Percentiles rank a stretch among this genome's conserved stretches.
These are phyloP conservation scores for Protomyces inouyei DNA, from an alignment of 1,139 yeast species.

Conservation along the genomic window DNA sequence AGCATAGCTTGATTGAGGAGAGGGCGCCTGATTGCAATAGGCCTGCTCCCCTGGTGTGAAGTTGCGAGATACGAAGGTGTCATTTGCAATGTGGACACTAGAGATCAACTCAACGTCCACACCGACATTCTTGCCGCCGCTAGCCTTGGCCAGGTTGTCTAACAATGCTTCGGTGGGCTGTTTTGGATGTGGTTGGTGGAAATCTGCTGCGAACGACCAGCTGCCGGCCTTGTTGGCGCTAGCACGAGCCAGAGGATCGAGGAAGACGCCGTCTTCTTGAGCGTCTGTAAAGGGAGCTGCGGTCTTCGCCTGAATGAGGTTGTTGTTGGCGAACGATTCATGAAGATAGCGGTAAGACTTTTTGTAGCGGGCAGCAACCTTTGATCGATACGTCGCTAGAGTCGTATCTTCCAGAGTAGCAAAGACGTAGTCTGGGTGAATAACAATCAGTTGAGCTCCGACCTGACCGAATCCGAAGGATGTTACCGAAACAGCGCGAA, in stretches of 20 bases:
- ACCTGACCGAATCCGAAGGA: conserved; percentile 99
- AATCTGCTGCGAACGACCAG: conserved; percentile 49
- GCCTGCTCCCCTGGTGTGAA: conserved; percentile 74
- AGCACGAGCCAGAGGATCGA: conserved; percentile 93
- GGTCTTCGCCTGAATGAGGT: conserved; percentile 89
- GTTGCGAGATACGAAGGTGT: conserved; percentile 85
- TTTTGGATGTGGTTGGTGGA: conserved; percentile 36
- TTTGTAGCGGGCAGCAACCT: conserved; percentile 78
- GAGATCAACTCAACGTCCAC: conserved; percentile 91
- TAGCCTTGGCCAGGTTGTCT: conserved; percentile 44
- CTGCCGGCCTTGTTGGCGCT: conserved; percentile 48
- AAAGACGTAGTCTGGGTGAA: conserved; percentile 89
- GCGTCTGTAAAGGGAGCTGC: conserved; percentile 87
- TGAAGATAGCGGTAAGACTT: conserved; percentile 93
- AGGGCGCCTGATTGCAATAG: conserved; percentile 69
- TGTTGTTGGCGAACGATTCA: conserved; percentile 85
- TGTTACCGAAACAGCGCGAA: conserved; percentile 93
- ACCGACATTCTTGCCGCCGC: conserved; percentile 70
- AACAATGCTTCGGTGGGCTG: conserved; percentile 46
- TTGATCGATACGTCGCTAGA: conserved; percentile 63
- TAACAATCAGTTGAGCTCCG: conserved; percentile 92
- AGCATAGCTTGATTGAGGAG: conserved; percentile 84
- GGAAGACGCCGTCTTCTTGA: conserved; percentile 80
- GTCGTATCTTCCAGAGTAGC: conserved; percentile 69
- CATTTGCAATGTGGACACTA: conserved; percentile 75